A percentile compares a stretch with the other conserved stretches of the same genome.
phyloP scores from a whole-genome alignment of 2,329 filamentous ascomycete genomes.

The Clonostachys rhizophaga region DNA sequence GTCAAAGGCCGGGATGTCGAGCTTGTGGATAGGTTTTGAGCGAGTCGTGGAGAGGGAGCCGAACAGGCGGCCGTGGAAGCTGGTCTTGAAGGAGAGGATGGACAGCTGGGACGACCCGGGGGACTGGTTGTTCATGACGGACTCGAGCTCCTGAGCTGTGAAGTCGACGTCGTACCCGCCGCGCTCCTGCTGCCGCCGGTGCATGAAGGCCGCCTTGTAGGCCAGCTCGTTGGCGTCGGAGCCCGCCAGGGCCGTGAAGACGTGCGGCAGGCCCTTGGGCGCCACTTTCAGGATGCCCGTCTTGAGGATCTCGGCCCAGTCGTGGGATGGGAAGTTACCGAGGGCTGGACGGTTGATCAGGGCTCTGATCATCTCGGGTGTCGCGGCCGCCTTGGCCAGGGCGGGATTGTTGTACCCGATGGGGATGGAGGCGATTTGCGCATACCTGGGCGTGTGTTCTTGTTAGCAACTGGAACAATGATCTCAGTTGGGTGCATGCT shows the following conservation, averaged over 20 bases:
- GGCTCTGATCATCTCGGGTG: conserved; percentile 67
- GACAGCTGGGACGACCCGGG: conserved; percentile 72
- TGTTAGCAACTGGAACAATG: not conserved
- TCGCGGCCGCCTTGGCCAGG: conserved; percentile 59
- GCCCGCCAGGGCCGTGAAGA: conserved; percentile 76
- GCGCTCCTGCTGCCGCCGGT: conserved; percentile 66
- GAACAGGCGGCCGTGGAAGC: conserved; percentile 78
- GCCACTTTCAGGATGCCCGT: conserved; percentile 69
- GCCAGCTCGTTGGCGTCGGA: conserved; percentile 83
- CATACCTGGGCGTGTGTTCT: conserved; percentile 36
- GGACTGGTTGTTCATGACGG: conserved; percentile 66
- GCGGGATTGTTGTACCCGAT: conserved; percentile 77
- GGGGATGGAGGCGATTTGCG: conserved; percentile 80
- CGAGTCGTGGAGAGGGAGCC: conserved; percentile 74
- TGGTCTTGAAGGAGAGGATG: conserved; percentile 74
- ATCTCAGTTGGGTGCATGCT: conserved; percentile 7
- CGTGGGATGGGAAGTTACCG: conserved; percentile 74
- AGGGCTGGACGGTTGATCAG: conserved; percentile 76
- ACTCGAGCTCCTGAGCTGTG: conserved; percentile 61
- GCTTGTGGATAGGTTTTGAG: conserved; percentile 79
- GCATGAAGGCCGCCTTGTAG: conserved; percentile 86
- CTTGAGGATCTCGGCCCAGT: conserved; percentile 69
- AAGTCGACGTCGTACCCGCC: conserved; percentile 62
- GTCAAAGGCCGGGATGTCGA: conserved; percentile 84
- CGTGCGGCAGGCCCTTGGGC: conserved; percentile 68